These are phyloP conservation scores for Ampelomyces quisqualis DNA, from an alignment of 2,329 filamentous ascomycete species.

Conservation along the genomic window DNA sequence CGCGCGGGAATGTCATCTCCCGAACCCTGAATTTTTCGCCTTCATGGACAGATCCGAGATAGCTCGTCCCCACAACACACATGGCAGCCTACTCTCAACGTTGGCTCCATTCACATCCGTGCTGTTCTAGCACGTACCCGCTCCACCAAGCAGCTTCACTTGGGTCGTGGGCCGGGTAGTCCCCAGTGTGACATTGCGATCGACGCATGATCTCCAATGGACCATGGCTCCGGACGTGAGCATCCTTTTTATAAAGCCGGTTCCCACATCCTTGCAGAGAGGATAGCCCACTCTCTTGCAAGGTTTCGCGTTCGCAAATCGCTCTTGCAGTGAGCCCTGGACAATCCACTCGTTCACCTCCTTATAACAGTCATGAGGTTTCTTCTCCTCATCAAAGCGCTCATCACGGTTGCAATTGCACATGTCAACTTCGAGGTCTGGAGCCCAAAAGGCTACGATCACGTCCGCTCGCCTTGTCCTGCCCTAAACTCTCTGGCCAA, in stretches of 20 bases:
- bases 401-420: not conserved
- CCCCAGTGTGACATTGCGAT: conserved; percentile 1
- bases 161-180: no score
- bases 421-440: conserved; percentile 16
- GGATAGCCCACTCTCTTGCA: not conserved
- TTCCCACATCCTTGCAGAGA: no score
- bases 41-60: no score
- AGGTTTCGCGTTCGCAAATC: not conserved
- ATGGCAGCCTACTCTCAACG: no score
- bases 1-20: not conserved
- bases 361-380: conserved; percentile 3
- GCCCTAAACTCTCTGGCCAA: conserved; percentile 40
- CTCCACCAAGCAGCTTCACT: no score
- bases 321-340: not conserved
- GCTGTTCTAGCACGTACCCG: not conserved
- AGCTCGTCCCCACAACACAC: no score
- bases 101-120: not conserved
- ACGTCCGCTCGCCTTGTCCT: conserved; percentile 33
- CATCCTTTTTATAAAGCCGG: no score
- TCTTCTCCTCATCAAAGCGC: not conserved
- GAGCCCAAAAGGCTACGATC: conserved; percentile 13
- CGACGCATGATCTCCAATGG: conserved; percentile 2
- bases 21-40: not conserved
- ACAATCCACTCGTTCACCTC: not conserved
- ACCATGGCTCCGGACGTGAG: not conserved